Base-by-base conservation (phyloP, 164 flowering plant species). In the Stephania yunnanensis region DNA sequence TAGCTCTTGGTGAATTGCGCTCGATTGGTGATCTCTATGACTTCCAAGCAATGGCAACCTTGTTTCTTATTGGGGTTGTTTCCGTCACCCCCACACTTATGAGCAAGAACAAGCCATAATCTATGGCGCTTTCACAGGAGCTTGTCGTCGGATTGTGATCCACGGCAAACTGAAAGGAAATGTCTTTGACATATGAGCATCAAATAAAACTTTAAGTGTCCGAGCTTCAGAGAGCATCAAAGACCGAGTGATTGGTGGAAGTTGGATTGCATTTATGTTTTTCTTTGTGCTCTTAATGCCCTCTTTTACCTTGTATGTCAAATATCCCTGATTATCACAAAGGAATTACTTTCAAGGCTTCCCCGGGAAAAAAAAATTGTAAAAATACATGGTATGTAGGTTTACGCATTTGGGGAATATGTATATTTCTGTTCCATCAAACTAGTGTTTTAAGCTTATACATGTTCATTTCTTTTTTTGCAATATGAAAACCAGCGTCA, bases 11-110 rank as follows among this genome's bases (percentile, higher is more conserved):
- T 73, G 98, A 93, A 67, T 77, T 93, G 80, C 87, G 82, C 17
- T 91, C 97, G 1, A 15, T 93, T 7, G 94, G 90, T 72, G 99
- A 93, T 79, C 94, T 95, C 5, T 93, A 95, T 68, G 95, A 95
- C 79, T 85, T 93, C 81, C 89, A 89, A 72, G 86, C 97, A 17
- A 79, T 95, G 25, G 98, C 95, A 0, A 92, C 97, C 17, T 78
- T 95, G 48, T 95, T 92, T 85, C 84, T 92, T 44, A 92, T 95
- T 30, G 99, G 99, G 19, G 74, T 86, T 42, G 87, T 90, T 67
- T 81, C 91, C 0, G 77, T 95, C 50, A 90, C 98, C 30, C 99
- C 99, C 1, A 93, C 95, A 2, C 76, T 95, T 77, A 78, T 92
- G 71, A 84, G 84, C 87, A 93, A 89, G 85, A 86, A 36, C 82